phyloP scores from a whole-genome alignment of 768 basidiomycete genomes.

The Trametes gibbosa region DNA sequence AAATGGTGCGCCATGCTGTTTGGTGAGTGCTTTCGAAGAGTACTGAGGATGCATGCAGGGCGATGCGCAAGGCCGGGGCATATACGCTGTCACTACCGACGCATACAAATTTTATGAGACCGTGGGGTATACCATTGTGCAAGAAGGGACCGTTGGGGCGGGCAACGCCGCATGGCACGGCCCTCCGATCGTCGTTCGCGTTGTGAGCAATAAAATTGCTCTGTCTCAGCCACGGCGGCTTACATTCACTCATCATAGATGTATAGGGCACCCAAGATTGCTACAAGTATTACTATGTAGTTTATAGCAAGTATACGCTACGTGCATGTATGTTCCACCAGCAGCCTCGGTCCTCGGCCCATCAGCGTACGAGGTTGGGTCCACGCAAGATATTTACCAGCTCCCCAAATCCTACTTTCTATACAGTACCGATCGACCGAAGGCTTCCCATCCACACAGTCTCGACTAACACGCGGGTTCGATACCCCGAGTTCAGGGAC shows the following conservation, averaged over 20 bases:
- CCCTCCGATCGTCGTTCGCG: conserved; percentile 7
- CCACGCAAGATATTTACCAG: no score
- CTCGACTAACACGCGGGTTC: no score
- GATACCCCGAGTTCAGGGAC: no score
- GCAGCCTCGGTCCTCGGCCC: no score
- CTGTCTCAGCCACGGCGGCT: neutral
- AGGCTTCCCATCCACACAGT: no score
- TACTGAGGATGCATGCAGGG: conserved; percentile 1
- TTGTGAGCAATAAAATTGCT: conserved; percentile 7
- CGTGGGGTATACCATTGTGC: conserved; percentile 15
- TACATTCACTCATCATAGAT: neutral
- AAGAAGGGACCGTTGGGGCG: conserved; percentile 8
- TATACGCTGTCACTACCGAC: conserved; percentile 15
- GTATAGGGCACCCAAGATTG: neutral
- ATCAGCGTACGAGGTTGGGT: no score
- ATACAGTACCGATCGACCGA: no score
- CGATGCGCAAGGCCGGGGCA: conserved; percentile 13
- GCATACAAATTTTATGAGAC: conserved; percentile 16
- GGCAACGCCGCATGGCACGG: conserved; percentile 19
- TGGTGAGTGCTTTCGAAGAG: neutral
- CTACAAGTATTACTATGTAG: no score
- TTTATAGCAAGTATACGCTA: no score
- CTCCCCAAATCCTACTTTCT: no score
- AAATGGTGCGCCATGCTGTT: neutral
- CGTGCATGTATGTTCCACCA: no score